A percentile compares a stretch with the other conserved stretches of the same genome.
Conservation (phyloP, 75 land plant genomes). For the Selaginella moellendorffii region DNA sequence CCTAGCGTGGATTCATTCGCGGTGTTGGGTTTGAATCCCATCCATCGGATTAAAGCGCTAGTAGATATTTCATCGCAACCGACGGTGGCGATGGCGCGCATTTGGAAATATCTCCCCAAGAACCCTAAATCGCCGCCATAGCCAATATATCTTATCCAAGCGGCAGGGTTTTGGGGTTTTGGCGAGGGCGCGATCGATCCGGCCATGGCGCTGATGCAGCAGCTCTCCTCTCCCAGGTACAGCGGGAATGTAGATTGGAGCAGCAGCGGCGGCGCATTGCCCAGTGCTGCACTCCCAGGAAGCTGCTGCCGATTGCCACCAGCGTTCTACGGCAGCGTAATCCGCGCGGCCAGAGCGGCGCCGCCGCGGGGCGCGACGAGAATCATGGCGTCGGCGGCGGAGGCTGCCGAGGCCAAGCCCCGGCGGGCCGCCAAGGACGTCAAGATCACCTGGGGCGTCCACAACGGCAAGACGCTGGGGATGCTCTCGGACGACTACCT, state of each 20-base stretch:
- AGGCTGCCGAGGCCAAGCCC: not conserved
- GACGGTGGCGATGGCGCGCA: too few relatives aligned
- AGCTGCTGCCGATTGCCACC: not conserved
- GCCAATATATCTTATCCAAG: not conserved
- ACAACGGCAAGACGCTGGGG: not conserved
- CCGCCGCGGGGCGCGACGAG: not conserved
- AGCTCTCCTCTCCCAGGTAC: not conserved
- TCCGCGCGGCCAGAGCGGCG: not conserved
- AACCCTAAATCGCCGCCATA: not conserved
- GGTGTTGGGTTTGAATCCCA: too few relatives aligned
- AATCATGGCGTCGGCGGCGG: not conserved
- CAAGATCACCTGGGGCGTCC: not conserved
- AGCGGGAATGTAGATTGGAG: not conserved
- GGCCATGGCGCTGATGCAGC: constrained; percentile 1
- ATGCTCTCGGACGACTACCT: not conserved
- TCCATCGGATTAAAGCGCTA: too few relatives aligned
- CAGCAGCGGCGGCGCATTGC: not conserved
- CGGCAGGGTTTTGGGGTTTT: not conserved
- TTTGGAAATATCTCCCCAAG: too few relatives aligned
- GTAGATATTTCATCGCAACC: too few relatives aligned
- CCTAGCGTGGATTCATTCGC: too few relatives aligned
- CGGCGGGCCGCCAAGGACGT: not conserved
- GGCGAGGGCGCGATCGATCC: too few relatives aligned
- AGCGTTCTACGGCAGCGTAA: not conserved
- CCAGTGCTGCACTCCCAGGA: not conserved